A percentile compares a stretch with the other conserved stretches of the same genome.
Evolutionary conservation across 768 basidiomycete species (phyloP).

Genomic region (Phaeolepiota aurea): DNA sequence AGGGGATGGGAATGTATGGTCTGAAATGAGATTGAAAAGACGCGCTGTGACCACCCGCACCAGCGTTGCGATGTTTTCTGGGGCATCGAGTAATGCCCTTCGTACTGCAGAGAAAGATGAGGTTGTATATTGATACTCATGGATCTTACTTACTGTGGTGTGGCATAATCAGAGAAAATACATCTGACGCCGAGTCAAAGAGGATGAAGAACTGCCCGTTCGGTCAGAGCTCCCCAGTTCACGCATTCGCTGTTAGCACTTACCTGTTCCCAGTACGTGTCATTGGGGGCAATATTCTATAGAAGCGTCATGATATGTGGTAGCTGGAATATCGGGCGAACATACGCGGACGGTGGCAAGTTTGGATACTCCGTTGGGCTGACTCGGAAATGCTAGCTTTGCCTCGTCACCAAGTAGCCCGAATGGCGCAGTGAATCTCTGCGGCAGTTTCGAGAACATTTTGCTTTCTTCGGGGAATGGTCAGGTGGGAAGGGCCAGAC

Average conservation of each 20-base stretch:
- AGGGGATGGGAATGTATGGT: constrained; percentile 72
- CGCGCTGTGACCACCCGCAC: constrained; percentile 61
- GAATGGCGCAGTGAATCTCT: constrained; percentile 66
- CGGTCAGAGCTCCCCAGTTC: neutral
- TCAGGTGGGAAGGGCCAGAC: neutral
- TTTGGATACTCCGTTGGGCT: constrained; percentile 72
- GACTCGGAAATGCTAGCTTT: constrained; percentile 83
- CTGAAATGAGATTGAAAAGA: constrained; percentile 66
- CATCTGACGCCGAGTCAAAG: constrained; percentile 87
- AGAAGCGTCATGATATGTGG: constrained; percentile 5
- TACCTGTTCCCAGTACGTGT: constrained; percentile 90
- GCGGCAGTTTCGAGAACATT: constrained; percentile 69
- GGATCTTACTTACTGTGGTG: constrained; percentile 60
- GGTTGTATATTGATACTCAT: constrained; percentile 4
- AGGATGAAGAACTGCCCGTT: constrained; percentile 61
- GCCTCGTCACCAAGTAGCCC: constrained; percentile 80
- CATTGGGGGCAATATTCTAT: constrained; percentile 67
- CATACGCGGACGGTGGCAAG: constrained; percentile 67
- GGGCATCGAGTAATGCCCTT: constrained; percentile 71
- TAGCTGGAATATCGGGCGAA: constrained; percentile 5
- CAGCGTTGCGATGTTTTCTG: constrained; percentile 81
- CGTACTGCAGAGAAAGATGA: constrained; percentile 46
- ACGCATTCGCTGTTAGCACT: constrained; percentile 11
- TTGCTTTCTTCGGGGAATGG: constrained; percentile 4
- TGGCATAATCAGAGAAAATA: constrained; percentile 81